phyloP scores from a whole-genome alignment of 2,329 filamentous ascomycete species.

The Lecanosticta acicola region DNA sequence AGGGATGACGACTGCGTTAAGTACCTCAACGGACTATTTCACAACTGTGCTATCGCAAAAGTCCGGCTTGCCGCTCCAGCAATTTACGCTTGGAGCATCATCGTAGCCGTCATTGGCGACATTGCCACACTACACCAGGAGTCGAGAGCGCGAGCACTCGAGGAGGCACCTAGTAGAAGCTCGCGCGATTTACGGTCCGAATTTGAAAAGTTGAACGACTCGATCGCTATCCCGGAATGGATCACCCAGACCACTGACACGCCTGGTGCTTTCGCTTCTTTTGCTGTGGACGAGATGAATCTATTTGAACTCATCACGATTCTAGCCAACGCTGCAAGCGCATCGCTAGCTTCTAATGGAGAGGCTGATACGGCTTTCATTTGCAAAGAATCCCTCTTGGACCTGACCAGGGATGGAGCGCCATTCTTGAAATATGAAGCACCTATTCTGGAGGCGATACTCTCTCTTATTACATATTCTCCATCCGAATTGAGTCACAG shows the following conservation, averaged over 20 bases:
- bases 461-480: slow-evolving; percentile 52
- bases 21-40: slow-evolving; percentile 66
- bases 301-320: slow-evolving; percentile 46
- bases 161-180: slow-evolving; percentile 13
- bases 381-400: slow-evolving; percentile 60
- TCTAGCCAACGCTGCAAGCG: slow-evolving; percentile 42
- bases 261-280: slow-evolving; percentile 39
- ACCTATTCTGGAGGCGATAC: slow-evolving; percentile 61
- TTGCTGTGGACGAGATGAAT: slow-evolving; percentile 42
- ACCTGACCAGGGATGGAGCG: slow-evolving; percentile 63
- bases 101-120: slow-evolving; percentile 62
- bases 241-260: slow-evolving; percentile 1
- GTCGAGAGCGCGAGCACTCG: slow-evolving; percentile 30
- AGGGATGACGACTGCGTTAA: slow-evolving; percentile 64
- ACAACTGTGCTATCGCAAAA: slow-evolving; percentile 52
- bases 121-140: slow-evolving; percentile 30
- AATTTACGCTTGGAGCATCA: slow-evolving; percentile 73
- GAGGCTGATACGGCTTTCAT: slow-evolving; percentile 55
- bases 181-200: slow-evolving; percentile 15
- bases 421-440: slow-evolving; percentile 65
- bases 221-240: slow-evolving; percentile 7
- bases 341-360: slow-evolving; percentile 44
- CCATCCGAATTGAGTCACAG: slow-evolving; percentile 4
- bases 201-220: slow-evolving; percentile 33
- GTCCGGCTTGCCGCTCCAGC: slow-evolving; percentile 64